Conservation (phyloP, 805 yeast species). For the Spathaspora arborariae region DNA sequence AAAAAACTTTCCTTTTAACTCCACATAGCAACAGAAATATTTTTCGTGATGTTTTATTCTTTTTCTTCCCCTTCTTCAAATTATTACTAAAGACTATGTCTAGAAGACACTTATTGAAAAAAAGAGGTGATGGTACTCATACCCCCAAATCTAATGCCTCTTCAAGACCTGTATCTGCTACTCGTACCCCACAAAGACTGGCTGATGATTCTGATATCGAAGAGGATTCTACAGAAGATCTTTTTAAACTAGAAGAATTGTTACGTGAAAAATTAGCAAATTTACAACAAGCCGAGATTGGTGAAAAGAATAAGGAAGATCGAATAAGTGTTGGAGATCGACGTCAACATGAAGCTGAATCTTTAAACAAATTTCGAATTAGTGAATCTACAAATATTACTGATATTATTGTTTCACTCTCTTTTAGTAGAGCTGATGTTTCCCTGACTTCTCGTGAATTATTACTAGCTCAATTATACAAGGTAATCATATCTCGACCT, state of each 20-base stretch:
- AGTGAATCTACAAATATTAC: conserved; percentile 35
- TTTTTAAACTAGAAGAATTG: conserved; percentile 32
- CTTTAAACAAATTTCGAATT: conserved; percentile 33
- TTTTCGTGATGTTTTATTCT: no score
- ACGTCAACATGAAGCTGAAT: conserved; percentile 15
- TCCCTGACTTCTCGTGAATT: conserved; percentile 46
- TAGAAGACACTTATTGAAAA: conserved; percentile 7
- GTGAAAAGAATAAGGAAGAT: conserved; percentile 11
- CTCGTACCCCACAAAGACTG: conserved; percentile 26
- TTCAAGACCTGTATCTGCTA: conserved; percentile 29
- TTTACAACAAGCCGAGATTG: conserved; percentile 19
- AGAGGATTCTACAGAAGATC: conserved; percentile 33
- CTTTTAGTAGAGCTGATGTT: conserved; percentile 40
- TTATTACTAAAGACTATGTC: conserved; percentile 4
- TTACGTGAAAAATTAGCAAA: conserved; percentile 28
- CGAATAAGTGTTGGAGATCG: conserved; percentile 10
- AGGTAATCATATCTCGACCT: conserved; percentile 42
- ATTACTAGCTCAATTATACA: conserved; percentile 48
- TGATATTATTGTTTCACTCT: conserved; percentile 44
- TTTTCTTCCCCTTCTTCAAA: background rate
- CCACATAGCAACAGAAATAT: background rate
- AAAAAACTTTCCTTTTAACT: background rate
- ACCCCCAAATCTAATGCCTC: conserved; percentile 21
- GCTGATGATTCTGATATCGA: conserved; percentile 26
- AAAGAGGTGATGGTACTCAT: conserved; percentile 12